These are phyloP conservation scores for Bassia scoparia DNA, from an alignment of 148 eudicot species.

Conservation along the genomic window DNA sequence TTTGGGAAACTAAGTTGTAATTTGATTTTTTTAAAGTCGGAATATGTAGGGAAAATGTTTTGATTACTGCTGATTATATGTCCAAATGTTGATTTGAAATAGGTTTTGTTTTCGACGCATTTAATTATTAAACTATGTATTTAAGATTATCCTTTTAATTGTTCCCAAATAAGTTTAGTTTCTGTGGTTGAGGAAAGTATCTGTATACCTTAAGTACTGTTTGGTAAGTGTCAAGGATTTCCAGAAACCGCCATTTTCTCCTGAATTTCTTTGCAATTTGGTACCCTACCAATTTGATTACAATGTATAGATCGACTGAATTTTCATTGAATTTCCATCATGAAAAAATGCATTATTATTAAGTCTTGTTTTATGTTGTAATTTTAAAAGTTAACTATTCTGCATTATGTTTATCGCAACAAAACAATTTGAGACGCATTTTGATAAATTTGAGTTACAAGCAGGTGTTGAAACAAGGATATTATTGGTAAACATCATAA, in stretches of 20 bases:
- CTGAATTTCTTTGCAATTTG: neutral
- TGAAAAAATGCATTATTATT: too few species aligned
- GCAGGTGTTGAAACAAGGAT: constrained; percentile 4
- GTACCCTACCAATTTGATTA: too few species aligned
- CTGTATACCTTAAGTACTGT: neutral
- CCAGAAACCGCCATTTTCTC: neutral
- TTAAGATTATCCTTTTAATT: neutral
- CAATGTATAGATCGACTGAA: too few species aligned
- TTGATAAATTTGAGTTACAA: neutral
- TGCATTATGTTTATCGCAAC: neutral
- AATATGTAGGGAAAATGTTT: neutral
- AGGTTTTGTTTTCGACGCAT: neutral
- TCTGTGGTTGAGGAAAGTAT: neutral
- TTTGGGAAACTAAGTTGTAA: neutral
- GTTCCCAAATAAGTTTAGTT: neutral
- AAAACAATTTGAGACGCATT: constrained; percentile 5
- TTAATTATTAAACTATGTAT: neutral
- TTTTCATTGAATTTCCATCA: too few species aligned
- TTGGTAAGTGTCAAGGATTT: neutral
- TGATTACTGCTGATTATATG: neutral
- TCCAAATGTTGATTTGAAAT: neutral
- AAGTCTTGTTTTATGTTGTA: too few species aligned
- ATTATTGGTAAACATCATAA: neutral
- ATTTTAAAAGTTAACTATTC: neutral
- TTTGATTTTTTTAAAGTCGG: neutral